These are phyloP conservation scores for Auricularia sp. DNA, from an alignment of 768 basidiomycete genomes.

Conservation along the genomic window DNA sequence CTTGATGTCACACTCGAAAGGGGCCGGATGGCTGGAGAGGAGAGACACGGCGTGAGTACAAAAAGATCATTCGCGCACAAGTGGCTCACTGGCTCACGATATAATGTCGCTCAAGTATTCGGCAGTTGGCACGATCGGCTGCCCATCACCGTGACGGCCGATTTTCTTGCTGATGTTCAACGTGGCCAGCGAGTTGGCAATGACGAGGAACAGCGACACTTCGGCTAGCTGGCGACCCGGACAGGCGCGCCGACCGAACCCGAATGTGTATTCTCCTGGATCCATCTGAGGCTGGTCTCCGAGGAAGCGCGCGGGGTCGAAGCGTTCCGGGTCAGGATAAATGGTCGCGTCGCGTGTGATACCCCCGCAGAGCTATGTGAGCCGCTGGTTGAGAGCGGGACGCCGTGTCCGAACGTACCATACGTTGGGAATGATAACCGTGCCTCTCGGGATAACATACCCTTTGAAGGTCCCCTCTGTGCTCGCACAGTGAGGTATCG, in stretches of 20 bases:
- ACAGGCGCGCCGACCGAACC: constrained; percentile 1
- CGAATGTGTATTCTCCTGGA: constrained; percentile 1
- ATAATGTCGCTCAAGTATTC: too few relatives aligned
- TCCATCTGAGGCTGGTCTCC: background rate
- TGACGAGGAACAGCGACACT: constrained; percentile 1
- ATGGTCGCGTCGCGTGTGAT: constrained; percentile 1
- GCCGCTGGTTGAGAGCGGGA: too few relatives aligned
- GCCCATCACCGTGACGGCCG: too few relatives aligned
- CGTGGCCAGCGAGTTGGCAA: background rate
- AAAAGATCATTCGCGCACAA: too few relatives aligned
- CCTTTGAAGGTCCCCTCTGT: background rate
- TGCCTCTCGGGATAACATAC: constrained; percentile 1
- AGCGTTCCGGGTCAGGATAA: constrained; percentile 2
- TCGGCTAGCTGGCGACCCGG: background rate
- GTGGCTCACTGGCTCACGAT: too few relatives aligned
- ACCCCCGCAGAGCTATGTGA: background rate
- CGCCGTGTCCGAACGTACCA: too few relatives aligned
- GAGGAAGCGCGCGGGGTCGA: constrained; percentile 5
- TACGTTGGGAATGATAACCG: constrained; percentile 1
- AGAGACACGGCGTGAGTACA: too few relatives aligned
- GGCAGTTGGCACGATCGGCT: too few relatives aligned
- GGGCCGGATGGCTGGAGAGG: too few relatives aligned
- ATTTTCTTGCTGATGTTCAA: too few relatives aligned
- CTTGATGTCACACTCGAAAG: too few relatives aligned
- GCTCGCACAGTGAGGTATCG: constrained; percentile 2